phyloP scores from a whole-genome alignment of 2,329 filamentous ascomycete species.

The Talaromyces albobiverticillius region DNA sequence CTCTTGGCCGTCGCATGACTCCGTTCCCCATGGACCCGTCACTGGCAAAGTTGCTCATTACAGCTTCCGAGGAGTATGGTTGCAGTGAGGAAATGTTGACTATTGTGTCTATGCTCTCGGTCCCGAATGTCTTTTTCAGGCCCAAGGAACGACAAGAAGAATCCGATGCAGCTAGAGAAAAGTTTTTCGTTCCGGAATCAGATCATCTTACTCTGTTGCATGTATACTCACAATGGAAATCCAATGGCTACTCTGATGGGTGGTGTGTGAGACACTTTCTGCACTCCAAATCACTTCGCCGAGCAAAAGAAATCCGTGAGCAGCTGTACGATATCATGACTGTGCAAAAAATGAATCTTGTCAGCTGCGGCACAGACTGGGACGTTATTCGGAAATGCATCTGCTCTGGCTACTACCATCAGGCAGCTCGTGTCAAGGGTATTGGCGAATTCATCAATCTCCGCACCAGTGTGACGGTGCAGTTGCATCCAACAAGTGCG shows the following conservation, averaged over 20 bases:
- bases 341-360: constrained; percentile 83
- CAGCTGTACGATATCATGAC: constrained; percentile 93
- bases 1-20: constrained; percentile 88
- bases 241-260: constrained; percentile 81
- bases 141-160: constrained; percentile 96
- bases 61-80: constrained; percentile 79
- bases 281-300: constrained; percentile 87
- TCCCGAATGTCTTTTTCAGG: constrained; percentile 94
- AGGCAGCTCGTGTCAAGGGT: constrained; percentile 92
- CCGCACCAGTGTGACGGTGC: constrained; percentile 87
- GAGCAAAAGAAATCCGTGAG: constrained; percentile 90
- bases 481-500: constrained; percentile 89
- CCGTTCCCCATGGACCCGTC: constrained; percentile 98
- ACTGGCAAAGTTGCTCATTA: constrained; percentile 90
- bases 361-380: constrained; percentile 94
- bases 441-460: constrained; percentile 97
- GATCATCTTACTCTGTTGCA: constrained; percentile 95
- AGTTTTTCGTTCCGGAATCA: constrained; percentile 97
- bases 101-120: constrained; percentile 96
- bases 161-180: constrained; percentile 90
- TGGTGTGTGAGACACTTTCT: constrained; percentile 95
- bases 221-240: constrained; percentile 92
- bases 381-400: constrained; percentile 94
- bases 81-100: constrained; percentile 98
- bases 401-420: constrained; percentile 96